Evolutionary conservation across 139 green algal genomes (phyloP).

Genomic region (Edaphochlamys debaryana): DNA sequence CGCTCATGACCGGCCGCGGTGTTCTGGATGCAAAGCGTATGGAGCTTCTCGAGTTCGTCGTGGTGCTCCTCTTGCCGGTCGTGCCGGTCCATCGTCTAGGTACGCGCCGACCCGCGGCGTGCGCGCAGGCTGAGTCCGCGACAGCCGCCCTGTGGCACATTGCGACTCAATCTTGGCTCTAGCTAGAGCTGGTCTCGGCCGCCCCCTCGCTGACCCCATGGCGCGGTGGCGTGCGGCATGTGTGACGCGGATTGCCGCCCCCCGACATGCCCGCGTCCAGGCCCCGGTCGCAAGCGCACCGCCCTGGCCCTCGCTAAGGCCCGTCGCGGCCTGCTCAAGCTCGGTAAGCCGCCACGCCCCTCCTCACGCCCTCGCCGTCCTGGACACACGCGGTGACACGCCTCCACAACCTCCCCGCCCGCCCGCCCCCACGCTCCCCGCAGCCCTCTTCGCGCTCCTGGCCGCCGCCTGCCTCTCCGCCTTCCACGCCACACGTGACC

Average conservation of each 20-base stretch:
- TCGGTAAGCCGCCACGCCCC: background rate
- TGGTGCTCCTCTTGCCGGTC: too few species aligned
- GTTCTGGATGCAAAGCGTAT: too few species aligned
- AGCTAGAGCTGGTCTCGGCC: background rate
- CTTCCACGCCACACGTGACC: background rate
- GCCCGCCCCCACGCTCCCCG: background rate
- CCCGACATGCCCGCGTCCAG: background rate
- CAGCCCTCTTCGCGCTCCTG: background rate
- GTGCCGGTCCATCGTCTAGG: too few species aligned
- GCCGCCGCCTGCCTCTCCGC: background rate
- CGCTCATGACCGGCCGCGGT: too few species aligned
- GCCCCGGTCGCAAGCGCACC: background rate
- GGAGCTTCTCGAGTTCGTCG: too few species aligned
- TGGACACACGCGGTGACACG: too few species aligned
- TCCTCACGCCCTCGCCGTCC: background rate
- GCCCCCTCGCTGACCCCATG: background rate
- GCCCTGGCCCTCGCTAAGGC: too few species aligned
- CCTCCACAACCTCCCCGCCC: background rate
- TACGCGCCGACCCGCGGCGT: too few species aligned
- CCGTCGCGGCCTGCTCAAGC: too few species aligned
- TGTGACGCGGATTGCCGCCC: background rate
- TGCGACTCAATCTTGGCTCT: background rate
- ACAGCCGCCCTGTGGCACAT: too few species aligned
- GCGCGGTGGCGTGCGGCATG: too few species aligned
- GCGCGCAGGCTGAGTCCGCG: background rate